Percentiles rank a stretch among this genome's conserved stretches.
Evolutionary conservation across 2,329 filamentous ascomycete genomes (phyloP).

Genomic region (Epicoccum nigrum): DNA sequence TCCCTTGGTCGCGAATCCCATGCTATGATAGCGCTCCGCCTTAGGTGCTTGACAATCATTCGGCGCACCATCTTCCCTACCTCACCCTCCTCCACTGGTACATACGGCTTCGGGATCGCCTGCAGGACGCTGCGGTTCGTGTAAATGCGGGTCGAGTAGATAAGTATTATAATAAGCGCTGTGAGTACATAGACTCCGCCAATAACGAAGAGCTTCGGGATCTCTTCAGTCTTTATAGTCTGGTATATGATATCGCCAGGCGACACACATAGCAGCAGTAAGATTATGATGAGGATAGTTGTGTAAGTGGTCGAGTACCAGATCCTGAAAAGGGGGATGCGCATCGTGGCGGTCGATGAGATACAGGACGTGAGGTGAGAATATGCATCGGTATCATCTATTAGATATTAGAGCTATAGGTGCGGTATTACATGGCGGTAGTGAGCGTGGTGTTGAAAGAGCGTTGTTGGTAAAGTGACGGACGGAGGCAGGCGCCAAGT

Average conservation of each 20-base stretch:
- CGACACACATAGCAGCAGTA: conserved; percentile 77
- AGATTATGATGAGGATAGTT: conserved; percentile 73
- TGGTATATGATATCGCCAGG: conserved; percentile 81
- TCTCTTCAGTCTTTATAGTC: conserved; percentile 68
- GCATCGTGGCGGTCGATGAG: conserved; percentile 38
- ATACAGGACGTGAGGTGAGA: conserved; percentile 6
- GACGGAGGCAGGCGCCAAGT: conserved; percentile 25
- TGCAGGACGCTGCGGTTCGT: conserved; percentile 80
- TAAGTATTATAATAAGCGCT: conserved; percentile 70
- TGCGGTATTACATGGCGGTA: conserved; percentile 26
- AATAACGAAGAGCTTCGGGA: conserved; percentile 84
- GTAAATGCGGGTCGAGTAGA: conserved; percentile 85
- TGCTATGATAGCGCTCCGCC: conserved; percentile 79
- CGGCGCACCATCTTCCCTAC: conserved; percentile 75
- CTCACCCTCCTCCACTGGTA: conserved; percentile 85
- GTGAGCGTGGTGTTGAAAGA: conserved; percentile 20
- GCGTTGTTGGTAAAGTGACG: conserved; percentile 15
- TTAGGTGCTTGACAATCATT: conserved; percentile 75
- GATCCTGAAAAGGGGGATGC: conserved; percentile 71
- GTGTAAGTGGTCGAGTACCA: conserved; percentile 82
- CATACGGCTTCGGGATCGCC: conserved; percentile 83
- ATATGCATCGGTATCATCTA: conserved; percentile 31
- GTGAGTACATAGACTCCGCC: conserved; percentile 77
- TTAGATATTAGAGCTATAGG: conserved; percentile 33
- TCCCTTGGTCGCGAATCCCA: conserved; percentile 77